phyloP scores from a whole-genome alignment of 1,284 basidiomycete genomes.

The Singerocomus rubriflavus region DNA sequence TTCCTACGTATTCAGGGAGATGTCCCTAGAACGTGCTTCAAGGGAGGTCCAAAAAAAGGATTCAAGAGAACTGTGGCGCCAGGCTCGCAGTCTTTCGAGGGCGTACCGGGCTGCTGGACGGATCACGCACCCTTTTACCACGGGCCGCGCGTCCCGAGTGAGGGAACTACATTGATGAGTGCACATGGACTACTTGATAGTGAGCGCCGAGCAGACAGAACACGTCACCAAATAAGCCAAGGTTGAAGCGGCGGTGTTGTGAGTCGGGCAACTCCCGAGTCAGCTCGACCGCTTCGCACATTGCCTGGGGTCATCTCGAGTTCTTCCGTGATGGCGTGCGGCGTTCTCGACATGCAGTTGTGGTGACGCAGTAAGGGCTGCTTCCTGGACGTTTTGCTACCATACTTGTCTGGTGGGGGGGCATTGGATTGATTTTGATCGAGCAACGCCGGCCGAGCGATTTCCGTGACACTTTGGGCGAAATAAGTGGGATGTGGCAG shows the following conservation, averaged over 20 bases:
- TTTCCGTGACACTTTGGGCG: slow-evolving; percentile 1
- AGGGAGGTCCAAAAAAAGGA: no score
- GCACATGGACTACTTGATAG: background rate
- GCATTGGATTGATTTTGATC: slow-evolving; percentile 2
- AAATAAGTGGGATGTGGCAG: slow-evolving; percentile 1
- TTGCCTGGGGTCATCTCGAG: background rate
- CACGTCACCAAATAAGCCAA: background rate
- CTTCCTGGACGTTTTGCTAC: background rate
- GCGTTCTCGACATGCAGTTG: background rate
- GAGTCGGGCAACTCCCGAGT: background rate
- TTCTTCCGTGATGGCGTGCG: background rate
- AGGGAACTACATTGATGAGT: slow-evolving; percentile 3
- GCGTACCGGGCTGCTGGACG: background rate
- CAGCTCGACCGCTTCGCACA: background rate
- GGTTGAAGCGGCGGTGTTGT: background rate
- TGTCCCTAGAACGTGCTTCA: no score
- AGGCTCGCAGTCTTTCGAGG: background rate
- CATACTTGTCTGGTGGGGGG: background rate
- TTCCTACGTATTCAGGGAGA: no score
- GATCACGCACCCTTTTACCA: slow-evolving; percentile 1
- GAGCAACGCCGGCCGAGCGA: slow-evolving; percentile 3
- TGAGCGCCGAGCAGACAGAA: background rate
- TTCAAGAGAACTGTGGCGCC: background rate
- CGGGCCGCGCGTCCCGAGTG: slow-evolving; percentile 13
- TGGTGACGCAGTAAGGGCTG: background rate